Conservation (phyloP, 179 eudicot genomes). For the Beta lomatogona region DNA sequence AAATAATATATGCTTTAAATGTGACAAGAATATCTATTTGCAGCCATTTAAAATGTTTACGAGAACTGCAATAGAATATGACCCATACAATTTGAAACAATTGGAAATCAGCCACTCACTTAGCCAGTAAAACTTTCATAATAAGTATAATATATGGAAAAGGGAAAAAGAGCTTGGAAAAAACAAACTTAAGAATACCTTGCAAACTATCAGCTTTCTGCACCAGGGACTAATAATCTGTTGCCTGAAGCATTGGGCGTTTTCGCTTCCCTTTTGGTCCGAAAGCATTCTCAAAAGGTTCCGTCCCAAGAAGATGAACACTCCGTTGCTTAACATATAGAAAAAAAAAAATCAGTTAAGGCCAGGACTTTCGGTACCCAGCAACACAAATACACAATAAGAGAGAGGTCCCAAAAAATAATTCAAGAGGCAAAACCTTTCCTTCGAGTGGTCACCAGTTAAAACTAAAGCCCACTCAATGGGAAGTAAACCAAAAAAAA, state of each 20-base stretch:
- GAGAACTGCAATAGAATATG: neutral
- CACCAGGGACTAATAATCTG: conserved; percentile 69
- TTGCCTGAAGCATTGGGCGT: conserved; percentile 73
- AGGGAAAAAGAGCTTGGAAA: neutral
- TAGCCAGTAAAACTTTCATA: neutral
- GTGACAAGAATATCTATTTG: neutral
- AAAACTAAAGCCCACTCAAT: neutral
- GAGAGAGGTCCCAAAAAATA: neutral
- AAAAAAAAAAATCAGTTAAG: neutral
- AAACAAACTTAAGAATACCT: conserved; percentile 37
- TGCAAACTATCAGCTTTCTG: conserved; percentile 82
- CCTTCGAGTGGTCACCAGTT: neutral
- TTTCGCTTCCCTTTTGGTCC: conserved; percentile 86
- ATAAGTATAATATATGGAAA: neutral
- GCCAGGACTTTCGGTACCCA: neutral
- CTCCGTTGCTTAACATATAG: conserved; percentile 63
- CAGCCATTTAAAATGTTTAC: neutral
- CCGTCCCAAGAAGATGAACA: conserved; percentile 88
- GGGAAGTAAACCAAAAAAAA: neutral
- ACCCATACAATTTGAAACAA: neutral
- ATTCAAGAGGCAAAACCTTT: neutral
- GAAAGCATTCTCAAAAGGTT: conserved; percentile 84
- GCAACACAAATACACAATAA: neutral
- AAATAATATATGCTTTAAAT: neutral
- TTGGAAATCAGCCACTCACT: neutral